Evolutionary conservation across 2,329 filamentous ascomycete genomes (phyloP).

Genomic region (Geosmithia putterillii): DNA sequence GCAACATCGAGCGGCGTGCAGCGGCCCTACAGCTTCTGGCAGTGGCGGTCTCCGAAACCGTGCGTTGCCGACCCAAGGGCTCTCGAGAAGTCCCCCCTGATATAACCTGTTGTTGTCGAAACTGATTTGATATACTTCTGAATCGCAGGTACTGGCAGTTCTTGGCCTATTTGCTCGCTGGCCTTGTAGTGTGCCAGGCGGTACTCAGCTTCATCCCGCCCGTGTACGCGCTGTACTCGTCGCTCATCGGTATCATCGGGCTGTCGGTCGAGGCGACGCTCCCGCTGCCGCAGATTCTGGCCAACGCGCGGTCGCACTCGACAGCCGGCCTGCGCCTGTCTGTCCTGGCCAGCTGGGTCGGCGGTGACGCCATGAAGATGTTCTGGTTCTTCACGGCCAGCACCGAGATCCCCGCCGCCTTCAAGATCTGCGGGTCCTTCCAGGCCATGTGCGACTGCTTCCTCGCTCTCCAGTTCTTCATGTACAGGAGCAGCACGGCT

Average conservation of each 20-base stretch:
- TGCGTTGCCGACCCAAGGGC: slow-evolving; percentile 22
- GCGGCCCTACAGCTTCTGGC: slow-evolving; percentile 71
- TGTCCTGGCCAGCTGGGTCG: slow-evolving; percentile 65
- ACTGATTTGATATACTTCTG: not conserved
- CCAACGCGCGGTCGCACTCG: slow-evolving; percentile 55
- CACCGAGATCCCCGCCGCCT: slow-evolving; percentile 60
- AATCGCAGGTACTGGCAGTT: slow-evolving; percentile 62
- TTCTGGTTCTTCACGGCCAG: slow-evolving; percentile 70
- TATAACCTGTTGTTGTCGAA: not conserved
- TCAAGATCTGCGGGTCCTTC: slow-evolving; percentile 74
- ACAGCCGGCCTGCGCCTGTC: slow-evolving; percentile 69
- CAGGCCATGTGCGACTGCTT: slow-evolving; percentile 67
- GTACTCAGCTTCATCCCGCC: slow-evolving; percentile 45
- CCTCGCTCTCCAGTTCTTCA: slow-evolving; percentile 61
- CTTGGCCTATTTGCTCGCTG: slow-evolving; percentile 52
- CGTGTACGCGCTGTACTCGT: slow-evolving; percentile 54
- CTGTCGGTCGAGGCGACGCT: slow-evolving; percentile 71
- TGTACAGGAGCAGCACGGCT: slow-evolving; percentile 38
- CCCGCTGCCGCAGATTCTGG: slow-evolving; percentile 64
- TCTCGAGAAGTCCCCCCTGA: not conserved
- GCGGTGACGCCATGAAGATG: slow-evolving; percentile 78
- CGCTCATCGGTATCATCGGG: slow-evolving; percentile 60
- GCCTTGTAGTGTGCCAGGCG: slow-evolving; percentile 52
- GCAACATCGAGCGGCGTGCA: slow-evolving; percentile 25
- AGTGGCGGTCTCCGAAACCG: slow-evolving; percentile 62